These are phyloP conservation scores for Lepraria neglecta DNA, from an alignment of 495 filamentous ascomycete species.

Conservation along the genomic window DNA sequence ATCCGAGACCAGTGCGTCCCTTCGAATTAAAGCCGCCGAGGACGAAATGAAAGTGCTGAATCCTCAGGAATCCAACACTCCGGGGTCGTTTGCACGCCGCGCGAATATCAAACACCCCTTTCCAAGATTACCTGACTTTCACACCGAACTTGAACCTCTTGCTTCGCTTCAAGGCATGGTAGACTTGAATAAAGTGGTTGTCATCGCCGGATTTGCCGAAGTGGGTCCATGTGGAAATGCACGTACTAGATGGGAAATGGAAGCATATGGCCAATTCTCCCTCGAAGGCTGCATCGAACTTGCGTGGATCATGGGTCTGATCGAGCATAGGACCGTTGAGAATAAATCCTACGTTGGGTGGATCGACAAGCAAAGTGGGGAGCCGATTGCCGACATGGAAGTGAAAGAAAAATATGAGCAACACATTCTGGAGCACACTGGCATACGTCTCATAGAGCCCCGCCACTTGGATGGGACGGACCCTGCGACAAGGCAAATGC, in stretches of 20 bases:
- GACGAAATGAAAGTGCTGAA: background rate
- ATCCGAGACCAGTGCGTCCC: background rate
- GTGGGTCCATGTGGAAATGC: constrained; percentile 28
- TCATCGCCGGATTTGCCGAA: constrained; percentile 28
- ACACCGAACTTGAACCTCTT: background rate
- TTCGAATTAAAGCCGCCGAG: background rate
- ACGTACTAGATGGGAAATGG: constrained; percentile 30
- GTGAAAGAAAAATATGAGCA: background rate
- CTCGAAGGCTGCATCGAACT: constrained; percentile 26
- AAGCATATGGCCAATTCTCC: constrained; percentile 19
- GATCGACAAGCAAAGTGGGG: constrained; percentile 21
- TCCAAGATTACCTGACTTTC: constrained; percentile 17
- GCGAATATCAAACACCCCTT: constrained; percentile 3
- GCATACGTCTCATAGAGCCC: constrained; percentile 21
- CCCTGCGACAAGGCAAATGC: constrained; percentile 13
- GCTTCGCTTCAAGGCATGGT: constrained; percentile 22
- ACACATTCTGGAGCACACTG: constrained; percentile 11
- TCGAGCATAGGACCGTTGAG: constrained; percentile 26
- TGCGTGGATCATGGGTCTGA: constrained; percentile 30
- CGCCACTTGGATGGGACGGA: background rate
- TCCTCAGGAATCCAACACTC: background rate
- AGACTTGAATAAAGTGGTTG: constrained; percentile 24
- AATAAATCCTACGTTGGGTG: constrained; percentile 29
- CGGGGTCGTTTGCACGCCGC: background rate
- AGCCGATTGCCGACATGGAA: constrained; percentile 23